Conservation (phyloP, 352 stramenopile species). For the Peronospora destructor region DNA sequence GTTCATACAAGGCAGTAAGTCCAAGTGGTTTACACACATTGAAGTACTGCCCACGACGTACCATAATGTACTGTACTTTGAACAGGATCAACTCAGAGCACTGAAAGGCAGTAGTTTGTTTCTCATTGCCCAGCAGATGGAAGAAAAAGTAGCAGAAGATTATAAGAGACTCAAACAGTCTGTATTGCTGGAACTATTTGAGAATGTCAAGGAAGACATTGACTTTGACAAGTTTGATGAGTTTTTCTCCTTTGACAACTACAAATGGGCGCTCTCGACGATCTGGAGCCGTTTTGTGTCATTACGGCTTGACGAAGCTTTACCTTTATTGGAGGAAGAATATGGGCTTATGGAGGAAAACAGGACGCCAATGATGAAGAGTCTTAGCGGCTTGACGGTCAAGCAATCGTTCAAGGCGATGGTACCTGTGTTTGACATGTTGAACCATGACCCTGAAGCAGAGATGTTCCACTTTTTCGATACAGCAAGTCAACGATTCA, state of each 20-base stretch:
- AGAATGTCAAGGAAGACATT: conserved; percentile 27
- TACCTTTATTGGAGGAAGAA: conserved; percentile 9
- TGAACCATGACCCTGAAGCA: conserved; percentile 74
- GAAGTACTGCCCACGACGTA: conserved; percentile 49
- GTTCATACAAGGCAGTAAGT: conserved; percentile 35
- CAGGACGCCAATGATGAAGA: not conserved
- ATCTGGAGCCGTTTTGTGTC: conserved; percentile 85
- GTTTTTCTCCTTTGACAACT: conserved; percentile 61
- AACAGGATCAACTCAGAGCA: conserved; percentile 25
- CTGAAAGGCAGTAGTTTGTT: conserved; percentile 61
- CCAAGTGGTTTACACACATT: conserved; percentile 63
- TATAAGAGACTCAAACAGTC: conserved; percentile 35
- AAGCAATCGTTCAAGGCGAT: conserved; percentile 63
- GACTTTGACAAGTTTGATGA: conserved; percentile 27
- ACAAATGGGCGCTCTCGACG: conserved; percentile 79
- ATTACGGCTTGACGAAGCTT: conserved; percentile 31
- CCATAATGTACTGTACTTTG: conserved; percentile 71
- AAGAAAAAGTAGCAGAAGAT: conserved; percentile 45
- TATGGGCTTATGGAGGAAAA: conserved; percentile 11
- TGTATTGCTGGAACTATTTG: conserved; percentile 46
- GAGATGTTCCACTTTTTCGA: conserved; percentile 74
- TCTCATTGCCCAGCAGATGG: conserved; percentile 58
- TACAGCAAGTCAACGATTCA: conserved; percentile 36
- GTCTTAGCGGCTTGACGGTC: not conserved
- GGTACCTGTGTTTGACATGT: conserved; percentile 83